Evolutionary conservation across 2,329 filamentous ascomycete species (phyloP), one percentile per base, ranked within the genome.

Genomic region (Tetracladium maxilliforme): DNA sequence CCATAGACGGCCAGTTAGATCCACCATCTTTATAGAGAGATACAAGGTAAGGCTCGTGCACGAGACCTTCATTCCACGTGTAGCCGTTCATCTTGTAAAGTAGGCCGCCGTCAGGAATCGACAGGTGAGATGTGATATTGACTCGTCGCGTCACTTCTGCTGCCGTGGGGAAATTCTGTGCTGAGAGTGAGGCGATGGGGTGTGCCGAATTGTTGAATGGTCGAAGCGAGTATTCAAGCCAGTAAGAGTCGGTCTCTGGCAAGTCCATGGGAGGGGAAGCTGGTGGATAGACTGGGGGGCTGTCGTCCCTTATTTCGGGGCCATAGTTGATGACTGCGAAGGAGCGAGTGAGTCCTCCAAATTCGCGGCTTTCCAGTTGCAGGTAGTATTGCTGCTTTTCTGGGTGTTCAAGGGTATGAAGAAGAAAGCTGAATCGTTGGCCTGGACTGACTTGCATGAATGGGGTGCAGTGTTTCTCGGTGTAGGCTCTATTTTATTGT

Each of bases 391-490:
- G 37, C 4, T 41, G 45, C 23, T 51, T 42, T 5, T 42, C 38
- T 1, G 40, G 33, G 1, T 31, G 29, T 1, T 38, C 24, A 23
- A 61, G 62, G 4, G 62, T 54, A 7, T 44, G 44, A 10, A 69
- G 43, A 2, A 68, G 45, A 0, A 57, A 45, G 24, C 53, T 55
- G 39, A 56, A 68, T 5, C 64, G 54, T 32, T 68, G 62, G 2
- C 64, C 64, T 9, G 47, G 41, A 6, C 44, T 48, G 3, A 67
- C 40, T 35, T 66, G 61, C 20, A 68, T 41, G 30, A 54, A 52
- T 8, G 43, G 38, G 5, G 51, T 54, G 0, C 37, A 37, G 21
- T 47, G 32, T 0, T 47, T 45, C 32, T 56, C 38, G 1, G 56
- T 59, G 30, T 59, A 61, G 2, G 36, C 29, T 8, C 40, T 44